Evolutionary conservation across 768 basidiomycete species (phyloP), one percentile per base, ranked within the genome.

Genomic region (Leccinum barrowsii): DNA sequence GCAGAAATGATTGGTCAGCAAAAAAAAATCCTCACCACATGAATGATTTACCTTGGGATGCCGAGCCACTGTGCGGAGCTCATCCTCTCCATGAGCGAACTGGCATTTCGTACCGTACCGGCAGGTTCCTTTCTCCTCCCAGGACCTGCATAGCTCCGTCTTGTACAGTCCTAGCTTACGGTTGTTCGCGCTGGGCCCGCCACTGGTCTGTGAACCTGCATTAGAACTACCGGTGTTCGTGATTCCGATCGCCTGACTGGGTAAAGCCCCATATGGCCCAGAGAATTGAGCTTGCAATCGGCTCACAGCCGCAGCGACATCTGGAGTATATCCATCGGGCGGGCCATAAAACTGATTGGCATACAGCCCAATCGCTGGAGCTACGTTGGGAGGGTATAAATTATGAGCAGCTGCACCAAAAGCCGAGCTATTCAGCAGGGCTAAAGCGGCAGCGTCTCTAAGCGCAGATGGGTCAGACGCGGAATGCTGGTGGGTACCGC

Each of bases 1-100:
- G 67, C 19, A 53, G 57, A 55, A 28, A 62, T 34, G 34, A 62
- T 49, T 62, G 52, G 47, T 72, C 37, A 71, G 62, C 37, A 32
- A 32, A 5, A 59, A 24, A 49, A 37, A 51, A 56, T 32, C 17
- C 40, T 37, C 10, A 21, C 12, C 35, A 35, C 1, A 28, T 35
- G 32, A 44, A 42, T 59, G 24, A 64, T 79, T 62, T 67, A 91
- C 92, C 83, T 94, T 95, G 48, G 93, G 93, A 71, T 95, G 92
- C 63, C 92, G 82, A 63, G 86, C 73, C n/a, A 94, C 90, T 56
- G 81, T 85, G 42, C 92, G 84, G 32, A 94, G 78, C 73, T 95
- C 93, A 0, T 92, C 90, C 69, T 92, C 89, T 52, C 93, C 94
- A 68, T 95, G 93, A 24, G 93, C 93, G 70, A 95, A 95, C 71